Base-by-base conservation (phyloP, 2,329 filamentous ascomycete species). In the Bipolaris bicolor region DNA sequence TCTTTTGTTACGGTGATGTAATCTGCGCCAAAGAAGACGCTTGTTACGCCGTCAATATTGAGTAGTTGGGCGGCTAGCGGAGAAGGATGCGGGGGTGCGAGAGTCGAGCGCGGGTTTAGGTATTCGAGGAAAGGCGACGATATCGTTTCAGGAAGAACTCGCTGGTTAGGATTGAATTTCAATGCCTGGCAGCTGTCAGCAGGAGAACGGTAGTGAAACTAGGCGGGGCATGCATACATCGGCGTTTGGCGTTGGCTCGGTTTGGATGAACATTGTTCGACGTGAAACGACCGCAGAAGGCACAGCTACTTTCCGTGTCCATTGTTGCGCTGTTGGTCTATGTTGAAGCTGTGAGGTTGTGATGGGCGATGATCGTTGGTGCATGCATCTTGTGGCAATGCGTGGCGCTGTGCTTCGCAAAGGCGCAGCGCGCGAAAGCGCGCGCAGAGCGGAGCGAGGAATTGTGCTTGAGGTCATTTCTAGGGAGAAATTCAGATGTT, bases 1-100 rank as follows among this genome's bases (percentile, higher is more conserved):
- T 91, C 87, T 78, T 99, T 99, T 41, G 90, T 97, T 34, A 99
- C 90, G 11, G 95, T 99, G 78, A 99, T 98, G 81, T 97, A 98
- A 76, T 99, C 93, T 33, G 87, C 81, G 50, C 94, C 95, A 78
- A 96, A 97, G 79, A 98, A 98, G 20, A 99, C 90, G 1, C 91
- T 89, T 3, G 90, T 93, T n/a, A 98, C 90, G 43, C 95, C 95
- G 73, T 98, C 95, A 60, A 97, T 90, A 75, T 91, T 93, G 83
- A 98, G 89, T 49, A 99, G 85, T 76, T 92, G 88, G 33, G 93
- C 90, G 5, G 95, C 95, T 40, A 99, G 86, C 16, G 92, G 93
- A 18, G 94, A 98, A 3, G 94, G 92, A 75, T 97, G 87, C 1
- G 94, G 94, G 20, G 93, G 90, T 24, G 92, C 85, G 63, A 98